phyloP scores from a whole-genome alignment of 1,139 yeast genomes.

The Candida sp. region DNA sequence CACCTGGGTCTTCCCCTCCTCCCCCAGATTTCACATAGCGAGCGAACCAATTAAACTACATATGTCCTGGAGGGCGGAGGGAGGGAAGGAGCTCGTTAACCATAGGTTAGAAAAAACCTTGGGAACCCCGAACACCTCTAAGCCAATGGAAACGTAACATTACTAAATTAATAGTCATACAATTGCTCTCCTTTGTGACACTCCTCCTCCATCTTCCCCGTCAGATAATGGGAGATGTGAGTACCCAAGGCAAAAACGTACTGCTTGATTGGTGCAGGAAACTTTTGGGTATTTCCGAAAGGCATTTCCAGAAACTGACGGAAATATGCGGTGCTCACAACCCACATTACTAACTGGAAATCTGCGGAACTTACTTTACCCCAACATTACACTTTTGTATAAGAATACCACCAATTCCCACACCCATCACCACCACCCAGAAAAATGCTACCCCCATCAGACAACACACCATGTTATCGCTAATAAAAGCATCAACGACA shows the following conservation, averaged over 20 bases:
- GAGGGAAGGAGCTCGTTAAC: no score
- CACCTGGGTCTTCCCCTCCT: background rate
- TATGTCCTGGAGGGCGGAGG: no score
- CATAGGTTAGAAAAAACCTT: no score
- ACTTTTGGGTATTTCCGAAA: constrained; percentile 7
- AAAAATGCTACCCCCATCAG: no score
- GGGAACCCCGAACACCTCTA: no score
- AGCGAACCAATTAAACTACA: background rate
- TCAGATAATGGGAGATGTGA: no score
- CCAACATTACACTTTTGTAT: background rate
- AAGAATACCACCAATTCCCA: background rate
- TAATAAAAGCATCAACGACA: constrained; percentile 4
- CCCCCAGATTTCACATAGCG: background rate
- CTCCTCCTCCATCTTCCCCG: no score
- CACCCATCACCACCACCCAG: background rate
- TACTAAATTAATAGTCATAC: no score
- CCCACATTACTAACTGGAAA: background rate
- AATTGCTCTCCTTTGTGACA: no score
- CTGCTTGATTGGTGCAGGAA: background rate
- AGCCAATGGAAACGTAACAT: no score
- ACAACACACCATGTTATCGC: constrained; percentile 4
- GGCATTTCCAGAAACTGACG: constrained; percentile 1
- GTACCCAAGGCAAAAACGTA: background rate
- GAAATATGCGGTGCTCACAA: constrained; percentile 1
- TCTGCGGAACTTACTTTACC: background rate